Base-by-base conservation (phyloP, 352 stramenopile genomes). In the Elongisporangium anandrum region DNA sequence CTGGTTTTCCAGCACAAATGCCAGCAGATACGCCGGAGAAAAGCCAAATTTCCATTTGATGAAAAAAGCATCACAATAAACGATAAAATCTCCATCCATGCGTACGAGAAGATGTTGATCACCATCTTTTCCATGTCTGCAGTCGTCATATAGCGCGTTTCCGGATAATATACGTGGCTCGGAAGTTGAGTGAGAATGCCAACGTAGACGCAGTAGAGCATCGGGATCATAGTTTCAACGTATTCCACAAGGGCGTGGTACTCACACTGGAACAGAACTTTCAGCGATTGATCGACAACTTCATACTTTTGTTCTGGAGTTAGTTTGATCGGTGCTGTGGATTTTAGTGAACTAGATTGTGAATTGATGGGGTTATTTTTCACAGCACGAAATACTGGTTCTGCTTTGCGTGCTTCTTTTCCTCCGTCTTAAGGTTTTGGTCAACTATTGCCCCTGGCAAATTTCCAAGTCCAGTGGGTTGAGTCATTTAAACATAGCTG, bases 1-100 rank as follows among this genome's bases (percentile, higher is more conserved):
- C 6, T 79, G 66, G 2, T 51, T 74, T 60, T 83, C 71, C 0
- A 83, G 63, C 21, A 83, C 72, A 50, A 81, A 81, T 3, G 66
- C 71, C 9, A 83, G 50, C 45, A 70, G 63, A 38, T 75, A 72
- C 4, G 68, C 12, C 4, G 62, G 57, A 6, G 60, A 64, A 47
- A 65, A 72, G 2, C 56, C 62, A 17, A 81, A 61, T 49, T 52
- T 58, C 5, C 57, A 29, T 19, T 63, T 58, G 9, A 76, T 41
- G 12, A 63, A 24, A 2, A 65, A 1, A 10, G 21, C 24, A 72
- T 49, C 22, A 47, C 50, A 0, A 56, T 5, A 9, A 80, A 54
- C 16, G 72, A 64, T 2, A 71, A n/a, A 2, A 71, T 4, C 53
- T 75, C 68, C 6, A 74, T 19, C 6, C 60, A 16, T 4, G 62